Conservation (phyloP, 2,329 filamentous ascomycete genomes). For the Xylariaceae sp. region DNA sequence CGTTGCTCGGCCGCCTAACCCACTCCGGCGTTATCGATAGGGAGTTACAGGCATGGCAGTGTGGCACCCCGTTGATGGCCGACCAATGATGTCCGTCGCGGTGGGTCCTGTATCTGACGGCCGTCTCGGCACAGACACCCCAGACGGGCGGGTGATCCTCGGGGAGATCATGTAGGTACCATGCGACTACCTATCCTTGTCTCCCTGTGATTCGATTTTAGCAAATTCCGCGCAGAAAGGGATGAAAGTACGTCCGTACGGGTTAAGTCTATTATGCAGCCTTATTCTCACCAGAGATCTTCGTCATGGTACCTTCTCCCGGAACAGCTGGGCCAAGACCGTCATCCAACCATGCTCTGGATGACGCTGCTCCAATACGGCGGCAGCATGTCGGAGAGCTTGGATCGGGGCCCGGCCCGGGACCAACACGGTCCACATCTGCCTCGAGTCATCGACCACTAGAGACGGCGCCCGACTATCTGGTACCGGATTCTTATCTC, state of each 20-base stretch:
- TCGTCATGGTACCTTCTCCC: constrained; percentile 2
- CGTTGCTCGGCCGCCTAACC: too few relatives aligned
- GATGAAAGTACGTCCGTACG: background rate
- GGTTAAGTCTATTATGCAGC: background rate
- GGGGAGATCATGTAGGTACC: too few relatives aligned
- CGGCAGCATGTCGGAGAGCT: background rate
- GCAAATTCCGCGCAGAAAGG: background rate
- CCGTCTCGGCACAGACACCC: too few relatives aligned
- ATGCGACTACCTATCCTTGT: background rate
- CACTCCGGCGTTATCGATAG: too few relatives aligned
- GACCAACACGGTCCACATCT: background rate
- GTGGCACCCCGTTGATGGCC: too few relatives aligned
- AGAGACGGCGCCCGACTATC: constrained; percentile 29
- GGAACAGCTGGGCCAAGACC: background rate
- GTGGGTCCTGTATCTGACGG: too few relatives aligned
- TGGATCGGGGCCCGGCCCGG: background rate
- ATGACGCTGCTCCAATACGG: constrained; percentile 11
- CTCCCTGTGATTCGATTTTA: too few relatives aligned
- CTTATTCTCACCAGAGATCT: background rate
- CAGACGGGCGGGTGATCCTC: too few relatives aligned
- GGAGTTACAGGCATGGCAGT: too few relatives aligned
- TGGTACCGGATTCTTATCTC: constrained; percentile 38
- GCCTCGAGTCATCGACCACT: constrained; percentile 14
- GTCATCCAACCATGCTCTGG: background rate
- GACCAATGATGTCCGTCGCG: too few relatives aligned